Evolutionary conservation across 805 yeast genomes (phyloP), one percentile per base, ranked within the genome.

Genomic region (Saturnispora hagleri): DNA sequence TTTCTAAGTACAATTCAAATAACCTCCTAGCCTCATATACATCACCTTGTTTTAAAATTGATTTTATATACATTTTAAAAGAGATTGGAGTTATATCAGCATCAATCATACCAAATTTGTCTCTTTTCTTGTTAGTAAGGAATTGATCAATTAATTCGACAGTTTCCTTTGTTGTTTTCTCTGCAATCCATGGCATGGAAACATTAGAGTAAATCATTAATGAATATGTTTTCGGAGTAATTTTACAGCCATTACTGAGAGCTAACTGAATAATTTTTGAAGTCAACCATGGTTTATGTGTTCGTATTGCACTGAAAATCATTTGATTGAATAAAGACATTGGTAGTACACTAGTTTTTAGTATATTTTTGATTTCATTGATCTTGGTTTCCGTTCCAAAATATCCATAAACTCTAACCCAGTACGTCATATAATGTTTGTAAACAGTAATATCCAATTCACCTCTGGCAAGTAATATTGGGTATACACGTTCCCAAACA

Each of bases 181-280:
- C 49, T 9, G 59, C 53, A 20, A 56, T 52, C 41, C 46, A 41
- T 10, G 44, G 47, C 48, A 47, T 43, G 4, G 52, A 43, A 6
- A 56, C 55, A 50, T 62, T 61, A 7, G 64, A 55, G n/a, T 58
- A 61, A 27, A 65, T 42, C 13, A 66, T 38, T 36, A 65, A 50
- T 3, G 69, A 63, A 51, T 66, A 64, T 1, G 67, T 65, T 46
- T 59, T 63, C 17, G 61, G 48, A 3, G 58, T 57, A 2, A 60
- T 56, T 1, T 45, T 18, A 5, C 52, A 44, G 3, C 57, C 57
- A 26, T 55, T 50, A n/a, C 35, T 9, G 7, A 60, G 9, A 0
- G 63, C 61, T 22, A 58, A 48, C 24, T 53, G 53, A 1, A 65
- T 43, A 28, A 66, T 48, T 17, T 36, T 47, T 18, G 57, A 50